These are phyloP conservation scores for Pichia cephalocereana DNA, from an alignment of 805 yeast species.

Conservation along the genomic window DNA sequence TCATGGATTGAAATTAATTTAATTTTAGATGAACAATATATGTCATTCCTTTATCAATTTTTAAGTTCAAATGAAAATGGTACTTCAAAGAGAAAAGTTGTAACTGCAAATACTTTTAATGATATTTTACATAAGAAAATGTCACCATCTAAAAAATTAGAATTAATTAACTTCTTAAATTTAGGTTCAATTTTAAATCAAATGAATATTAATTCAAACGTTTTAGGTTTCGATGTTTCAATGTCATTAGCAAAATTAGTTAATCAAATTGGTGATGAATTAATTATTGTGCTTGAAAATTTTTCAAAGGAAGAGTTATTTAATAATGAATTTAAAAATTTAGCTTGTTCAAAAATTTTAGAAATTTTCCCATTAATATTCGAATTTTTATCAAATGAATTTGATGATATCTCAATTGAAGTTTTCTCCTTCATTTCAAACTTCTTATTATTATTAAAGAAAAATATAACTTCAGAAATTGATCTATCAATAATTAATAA, in stretches of 20 bases:
- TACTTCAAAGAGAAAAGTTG: constrained; percentile 37
- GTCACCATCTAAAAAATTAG: constrained; percentile 48
- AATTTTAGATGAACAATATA: constrained; percentile 52
- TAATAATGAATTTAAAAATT: constrained; percentile 31
- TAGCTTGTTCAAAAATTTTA: constrained; percentile 38
- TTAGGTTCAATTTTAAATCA: constrained; percentile 45
- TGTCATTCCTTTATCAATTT: constrained; percentile 49
- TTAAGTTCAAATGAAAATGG: constrained; percentile 24
- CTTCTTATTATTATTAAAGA: constrained; percentile 63
- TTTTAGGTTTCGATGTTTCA: constrained; percentile 51
- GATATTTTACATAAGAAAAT: constrained; percentile 51
- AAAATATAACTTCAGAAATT: constrained; percentile 30
- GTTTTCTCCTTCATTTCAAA: constrained; percentile 74
- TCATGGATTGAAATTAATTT: constrained; percentile 87
- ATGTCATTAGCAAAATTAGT: constrained; percentile 69
- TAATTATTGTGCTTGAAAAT: constrained; percentile 57
- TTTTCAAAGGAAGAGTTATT: constrained; percentile 26
- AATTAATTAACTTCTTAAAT: constrained; percentile 59
- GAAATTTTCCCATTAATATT: constrained; percentile 67
- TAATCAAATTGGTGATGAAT: constrained; percentile 67
- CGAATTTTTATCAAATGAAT: constrained; percentile 66
- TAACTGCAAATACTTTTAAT: constrained; percentile 47
- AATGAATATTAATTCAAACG: constrained; percentile 30
- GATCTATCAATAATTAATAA: constrained; percentile 24
- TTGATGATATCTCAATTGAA: constrained; percentile 80